phyloP scores from a whole-genome alignment of 2,329 filamentous ascomycete species.

The Colletotrichum sp. region DNA sequence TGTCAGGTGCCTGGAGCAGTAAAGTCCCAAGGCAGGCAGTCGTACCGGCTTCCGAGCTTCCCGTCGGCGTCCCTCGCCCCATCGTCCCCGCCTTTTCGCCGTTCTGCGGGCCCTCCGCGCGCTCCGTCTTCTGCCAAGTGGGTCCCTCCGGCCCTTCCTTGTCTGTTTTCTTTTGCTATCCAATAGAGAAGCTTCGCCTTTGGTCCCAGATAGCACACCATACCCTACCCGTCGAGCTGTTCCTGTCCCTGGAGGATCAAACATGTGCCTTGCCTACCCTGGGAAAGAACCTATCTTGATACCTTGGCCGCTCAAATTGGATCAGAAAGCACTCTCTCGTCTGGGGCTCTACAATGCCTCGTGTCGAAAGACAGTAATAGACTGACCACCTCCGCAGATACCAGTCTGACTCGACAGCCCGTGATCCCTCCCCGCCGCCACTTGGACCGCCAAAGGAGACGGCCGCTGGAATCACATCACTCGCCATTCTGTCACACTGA shows the following conservation, averaged over 20 bases:
- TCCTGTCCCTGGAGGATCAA: background rate
- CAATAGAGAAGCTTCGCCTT: background rate
- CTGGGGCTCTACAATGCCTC: background rate
- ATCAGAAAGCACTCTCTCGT: background rate
- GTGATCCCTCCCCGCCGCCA: background rate
- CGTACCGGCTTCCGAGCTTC: background rate
- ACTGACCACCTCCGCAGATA: background rate
- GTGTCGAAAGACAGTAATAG: background rate
- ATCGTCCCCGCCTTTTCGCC: background rate
- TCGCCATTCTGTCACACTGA: background rate
- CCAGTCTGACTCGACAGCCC: background rate
- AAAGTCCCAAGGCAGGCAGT: background rate
- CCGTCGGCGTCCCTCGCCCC: background rate
- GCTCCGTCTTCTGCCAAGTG: background rate
- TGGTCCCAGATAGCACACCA: background rate
- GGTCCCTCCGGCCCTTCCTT: background rate
- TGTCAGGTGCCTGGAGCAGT: too few species aligned
- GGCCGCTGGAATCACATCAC: background rate
- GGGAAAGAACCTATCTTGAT: background rate
- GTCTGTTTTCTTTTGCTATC: background rate
- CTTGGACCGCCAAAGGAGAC: background rate
- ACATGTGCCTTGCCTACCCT: background rate
- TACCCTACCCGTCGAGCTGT: background rate
- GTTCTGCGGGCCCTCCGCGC: background rate
- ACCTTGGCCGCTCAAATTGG: background rate